Base-by-base conservation (phyloP, 306 rosid species). In the Macrotyloma uniflorum region DNA sequence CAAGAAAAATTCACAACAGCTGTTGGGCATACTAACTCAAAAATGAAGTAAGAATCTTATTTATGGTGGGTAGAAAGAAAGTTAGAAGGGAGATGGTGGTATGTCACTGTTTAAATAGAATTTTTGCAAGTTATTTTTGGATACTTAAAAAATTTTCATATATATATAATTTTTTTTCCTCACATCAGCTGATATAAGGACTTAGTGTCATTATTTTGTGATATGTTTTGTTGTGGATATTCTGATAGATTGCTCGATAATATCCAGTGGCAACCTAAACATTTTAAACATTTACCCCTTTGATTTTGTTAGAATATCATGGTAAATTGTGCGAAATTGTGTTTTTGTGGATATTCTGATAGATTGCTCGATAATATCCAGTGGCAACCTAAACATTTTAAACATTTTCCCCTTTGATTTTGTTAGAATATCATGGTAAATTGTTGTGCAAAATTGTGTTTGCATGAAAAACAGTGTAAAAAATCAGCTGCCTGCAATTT, bases 21-120 rank as follows among this genome's bases (percentile, higher is more conserved):
- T 67, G 40, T 53, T 53, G 59, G 64, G 45, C 83, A 47, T 49
- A 76, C 70, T 47, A 72, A 80, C 88, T 89, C 86, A 18, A 90
- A 86, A 84, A 78, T 50, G 42, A 85, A 75, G 98, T 94, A 80
- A 91, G 97, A 80, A 64, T 82, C 66, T 59, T 78, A 67, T 70
- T 53, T 62, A 35, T 66, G 35, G 40, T 62, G 45, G 64, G 20
- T 77, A 14, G 61, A 74, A 58, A 73, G 72, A 49, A 18, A 20
- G 42, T 58, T 28, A 67, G 40, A 36, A 61, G 26, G 79, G 58
- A 36, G 15, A 33, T 32, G 18, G 32, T 10, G 33, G 69, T 70
- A 5, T 24, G 40, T 54, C 64, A n/a, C 55, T 36, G 57, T 45
- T 69, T 36, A 32, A 58, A 46, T 30, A 40, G 36, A 54, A 16